These are phyloP conservation scores for Ligustrum vulgare DNA, from an alignment of 257 asterid species.

Conservation along the genomic window DNA sequence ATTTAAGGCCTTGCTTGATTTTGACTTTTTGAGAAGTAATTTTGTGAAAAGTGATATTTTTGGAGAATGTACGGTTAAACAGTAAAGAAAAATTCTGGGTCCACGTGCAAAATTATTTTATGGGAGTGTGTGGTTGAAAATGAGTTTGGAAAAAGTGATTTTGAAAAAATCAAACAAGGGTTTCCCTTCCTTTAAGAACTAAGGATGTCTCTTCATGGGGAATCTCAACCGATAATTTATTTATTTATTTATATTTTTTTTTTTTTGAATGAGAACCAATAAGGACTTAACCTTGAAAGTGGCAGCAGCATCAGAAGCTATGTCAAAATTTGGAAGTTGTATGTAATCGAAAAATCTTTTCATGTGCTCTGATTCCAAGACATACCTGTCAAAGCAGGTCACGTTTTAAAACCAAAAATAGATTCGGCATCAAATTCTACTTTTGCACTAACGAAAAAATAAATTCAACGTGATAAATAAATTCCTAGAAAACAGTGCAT, in stretches of 20 bases:
- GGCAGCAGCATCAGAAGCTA: constrained; percentile 78
- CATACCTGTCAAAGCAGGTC: constrained; percentile 43
- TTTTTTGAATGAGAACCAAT: neutral
- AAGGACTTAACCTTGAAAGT: constrained; percentile 63
- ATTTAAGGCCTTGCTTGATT: neutral
- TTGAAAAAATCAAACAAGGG: too few species aligned
- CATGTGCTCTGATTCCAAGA: constrained; percentile 76
- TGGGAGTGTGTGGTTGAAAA: too few species aligned
- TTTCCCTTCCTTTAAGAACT: neutral
- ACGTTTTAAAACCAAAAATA: constrained; percentile 14
- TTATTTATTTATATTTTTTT: neutral
- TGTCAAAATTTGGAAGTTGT: constrained; percentile 63
- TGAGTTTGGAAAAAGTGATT: too few species aligned
- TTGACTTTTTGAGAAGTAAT: neutral
- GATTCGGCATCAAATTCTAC: constrained; percentile 18
- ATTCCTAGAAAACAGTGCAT: neutral
- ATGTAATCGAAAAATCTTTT: constrained; percentile 64
- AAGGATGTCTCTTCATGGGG: neutral
- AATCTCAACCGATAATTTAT: neutral
- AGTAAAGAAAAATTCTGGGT: too few species aligned
- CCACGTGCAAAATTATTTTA: too few species aligned
- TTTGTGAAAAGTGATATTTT: too few species aligned
- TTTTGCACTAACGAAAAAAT: constrained; percentile 10
- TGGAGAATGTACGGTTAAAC: too few species aligned
- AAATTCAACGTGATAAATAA: neutral